Evolutionary conservation across 306 rosid genomes (phyloP), one percentile per base, ranked within the genome.

Genomic region (Chamaecrista fasciculata): DNA sequence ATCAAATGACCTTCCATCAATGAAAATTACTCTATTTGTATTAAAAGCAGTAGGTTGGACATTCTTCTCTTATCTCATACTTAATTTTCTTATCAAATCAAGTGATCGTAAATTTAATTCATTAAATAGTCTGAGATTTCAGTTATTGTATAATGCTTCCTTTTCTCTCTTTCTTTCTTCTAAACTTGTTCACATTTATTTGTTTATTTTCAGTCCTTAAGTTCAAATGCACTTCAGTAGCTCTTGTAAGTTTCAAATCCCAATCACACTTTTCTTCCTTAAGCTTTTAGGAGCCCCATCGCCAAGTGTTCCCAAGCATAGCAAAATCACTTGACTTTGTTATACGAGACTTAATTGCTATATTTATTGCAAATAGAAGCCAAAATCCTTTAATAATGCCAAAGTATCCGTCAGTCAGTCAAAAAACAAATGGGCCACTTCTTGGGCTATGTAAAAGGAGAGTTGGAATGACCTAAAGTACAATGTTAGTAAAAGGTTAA

Each of bases 401-500:
- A 23, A 42, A 15, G 43, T 2, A 26, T 62, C 21, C 8, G 64
- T 18, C 43, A 14, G 15, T 7, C 50, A 36, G 20, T 34, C 36
- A 31, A 63, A 52, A 20, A 55, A 62, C 49, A 62, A 61, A 34
- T 12, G 42, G 23, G 26, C 47, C 2, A 15, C 69, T 50, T 16
- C 24, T 46, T 49, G 44, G 28, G 26, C n/a, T 37, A 61, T 2
- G 7, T 3, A 23, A 37, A 50, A 65, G 33, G 14, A 51, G 19
- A 44, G 53, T 52, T 42, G 2, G 34, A 25, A 19, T 28, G 6
- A 57, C 15, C 20, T 24, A 21, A 57, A 75, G 20, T 15, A 73
- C 66, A 62, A 34, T 65, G 55, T 46, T 48, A 24, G 64, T 53
- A 76, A 63, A 73, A 29, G 57, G 70, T 9, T 62, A 51, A 42